Evolutionary conservation across 768 basidiomycete genomes (phyloP).

Genomic region (Rhizopogon vulgaris): DNA sequence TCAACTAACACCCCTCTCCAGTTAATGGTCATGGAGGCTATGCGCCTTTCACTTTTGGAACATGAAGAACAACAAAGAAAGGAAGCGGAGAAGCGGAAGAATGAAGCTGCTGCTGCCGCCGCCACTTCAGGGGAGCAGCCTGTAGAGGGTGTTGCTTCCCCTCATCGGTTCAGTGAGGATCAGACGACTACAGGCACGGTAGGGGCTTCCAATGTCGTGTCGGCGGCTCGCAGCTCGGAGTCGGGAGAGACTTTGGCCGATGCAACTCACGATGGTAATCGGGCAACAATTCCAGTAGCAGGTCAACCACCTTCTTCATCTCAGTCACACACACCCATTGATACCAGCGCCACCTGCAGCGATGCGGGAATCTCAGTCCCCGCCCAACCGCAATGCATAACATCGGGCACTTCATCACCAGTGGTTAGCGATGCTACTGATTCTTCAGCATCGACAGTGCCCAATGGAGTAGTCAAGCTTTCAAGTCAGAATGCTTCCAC

Average conservation of each 20-base stretch:
- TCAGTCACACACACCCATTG: conserved; percentile 19
- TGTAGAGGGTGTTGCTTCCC: conserved; percentile 19
- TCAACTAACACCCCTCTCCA: conserved; percentile 26
- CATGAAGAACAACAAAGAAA: conserved; percentile 90
- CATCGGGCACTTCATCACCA: not conserved
- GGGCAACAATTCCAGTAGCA: conserved; percentile 27
- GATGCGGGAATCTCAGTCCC: conserved; percentile 14
- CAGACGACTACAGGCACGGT: conserved; percentile 2
- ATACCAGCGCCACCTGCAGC: conserved; percentile 23
- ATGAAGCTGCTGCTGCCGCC: conserved; percentile 28
- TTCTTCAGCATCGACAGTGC: not conserved
- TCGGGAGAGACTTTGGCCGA: conserved; percentile 7
- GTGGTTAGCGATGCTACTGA: conserved; percentile 8
- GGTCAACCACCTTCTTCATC: conserved; percentile 29
- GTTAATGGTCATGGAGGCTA: conserved; percentile 99
- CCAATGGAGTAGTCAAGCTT: not conserved
- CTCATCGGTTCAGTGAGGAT: conserved; percentile 3
- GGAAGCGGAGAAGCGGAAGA: conserved; percentile 64
- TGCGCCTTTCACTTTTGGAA: conserved; percentile 90
- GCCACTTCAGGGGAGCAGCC: conserved; percentile 21
- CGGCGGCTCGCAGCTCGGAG: conserved; percentile 6
- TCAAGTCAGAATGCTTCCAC: conserved; percentile 1
- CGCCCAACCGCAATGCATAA: conserved; percentile 13
- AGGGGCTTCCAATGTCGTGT: not conserved
- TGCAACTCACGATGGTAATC: conserved; percentile 13